Conservation (phyloP, 2,329 filamentous ascomycete genomes). For the Ceratocystis diversiconidia region DNA sequence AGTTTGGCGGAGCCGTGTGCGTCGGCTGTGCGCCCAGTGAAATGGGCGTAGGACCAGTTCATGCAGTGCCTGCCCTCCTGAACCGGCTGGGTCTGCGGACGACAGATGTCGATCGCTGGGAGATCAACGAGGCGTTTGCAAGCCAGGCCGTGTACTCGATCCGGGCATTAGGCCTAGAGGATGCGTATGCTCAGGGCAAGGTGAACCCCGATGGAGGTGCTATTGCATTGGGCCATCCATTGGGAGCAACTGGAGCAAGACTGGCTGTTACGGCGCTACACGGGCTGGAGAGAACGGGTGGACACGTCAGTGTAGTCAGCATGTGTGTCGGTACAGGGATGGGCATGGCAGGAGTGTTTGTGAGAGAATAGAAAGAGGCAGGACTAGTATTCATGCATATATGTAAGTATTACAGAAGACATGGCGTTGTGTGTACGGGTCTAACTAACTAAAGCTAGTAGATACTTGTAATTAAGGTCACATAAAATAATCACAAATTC, state of each 20-base stretch:
- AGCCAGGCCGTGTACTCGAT: constrained; percentile 57
- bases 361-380: constrained; percentile 36
- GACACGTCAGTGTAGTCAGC: constrained; percentile 70
- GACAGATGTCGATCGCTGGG: constrained; percentile 69
- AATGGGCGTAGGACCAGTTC: constrained; percentile 82
- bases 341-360: constrained; percentile 57
- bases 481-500: too few species aligned
- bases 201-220: constrained; percentile 90
- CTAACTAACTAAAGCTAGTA: too few species aligned
- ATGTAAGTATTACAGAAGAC: too few species aligned
- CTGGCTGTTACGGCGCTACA: constrained; percentile 58
- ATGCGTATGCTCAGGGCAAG: constrained; percentile 30
- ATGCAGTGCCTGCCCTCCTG: constrained; percentile 77
- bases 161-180: constrained; percentile 51
- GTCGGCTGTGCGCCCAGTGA: constrained; percentile 75
- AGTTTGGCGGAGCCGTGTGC: constrained; percentile 64
- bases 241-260: constrained; percentile 75
- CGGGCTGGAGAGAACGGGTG: constrained; percentile 53
- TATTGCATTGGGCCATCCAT: constrained; percentile 83
- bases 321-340: constrained; percentile 84
- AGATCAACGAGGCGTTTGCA: constrained; percentile 77
- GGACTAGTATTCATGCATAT: too few species aligned
- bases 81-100: constrained; percentile 49
- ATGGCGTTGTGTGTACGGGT: too few species aligned
- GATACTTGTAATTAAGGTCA: too few species aligned